phyloP scores from a whole-genome alignment of 2,329 filamentous ascomycete species.

The Aschersonia sp. region DNA sequence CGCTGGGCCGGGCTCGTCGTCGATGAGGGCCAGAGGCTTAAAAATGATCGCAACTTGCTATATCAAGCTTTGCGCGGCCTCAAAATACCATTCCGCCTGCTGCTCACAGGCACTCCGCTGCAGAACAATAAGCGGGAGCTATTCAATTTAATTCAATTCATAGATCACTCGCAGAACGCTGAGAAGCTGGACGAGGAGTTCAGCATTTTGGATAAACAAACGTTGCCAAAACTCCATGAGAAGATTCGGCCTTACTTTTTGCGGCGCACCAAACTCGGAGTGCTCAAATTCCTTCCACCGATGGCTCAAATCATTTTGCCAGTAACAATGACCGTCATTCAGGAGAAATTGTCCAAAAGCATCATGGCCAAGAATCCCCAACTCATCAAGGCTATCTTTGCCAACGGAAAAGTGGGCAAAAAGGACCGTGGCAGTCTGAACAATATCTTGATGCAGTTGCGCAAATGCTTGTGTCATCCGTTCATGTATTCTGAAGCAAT shows the following conservation, averaged over 20 bases:
- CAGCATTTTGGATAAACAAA: slow-evolving; percentile 65
- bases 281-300: slow-evolving; percentile 79
- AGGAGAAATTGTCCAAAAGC: slow-evolving; percentile 87
- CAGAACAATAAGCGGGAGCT: slow-evolving; percentile 93
- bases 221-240: slow-evolving; percentile 65
- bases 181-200: slow-evolving; percentile 62
- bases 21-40: slow-evolving; percentile 88
- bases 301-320: slow-evolving; percentile 93
- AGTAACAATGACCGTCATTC: slow-evolving; percentile 85
- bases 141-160: slow-evolving; percentile 92
- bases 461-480: slow-evolving; percentile 89
- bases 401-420: slow-evolving; percentile 47
- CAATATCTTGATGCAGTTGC: slow-evolving; percentile 90
- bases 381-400: slow-evolving; percentile 77
- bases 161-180: slow-evolving; percentile 60
- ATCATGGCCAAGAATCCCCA: slow-evolving; percentile 85
- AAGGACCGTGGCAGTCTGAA: slow-evolving; percentile 68
- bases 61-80: slow-evolving; percentile 62
- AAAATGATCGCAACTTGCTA: slow-evolving; percentile 76
- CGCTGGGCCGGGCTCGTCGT: slow-evolving; percentile 82
- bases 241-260: slow-evolving; percentile 62
- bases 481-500: slow-evolving; percentile 87
- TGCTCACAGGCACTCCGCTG: slow-evolving; percentile 82
- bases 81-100: slow-evolving; percentile 66
- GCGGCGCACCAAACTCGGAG: slow-evolving; percentile 73